phyloP scores from a whole-genome alignment of 73 alveolate species.

The Paraurostyla sp. region DNA sequence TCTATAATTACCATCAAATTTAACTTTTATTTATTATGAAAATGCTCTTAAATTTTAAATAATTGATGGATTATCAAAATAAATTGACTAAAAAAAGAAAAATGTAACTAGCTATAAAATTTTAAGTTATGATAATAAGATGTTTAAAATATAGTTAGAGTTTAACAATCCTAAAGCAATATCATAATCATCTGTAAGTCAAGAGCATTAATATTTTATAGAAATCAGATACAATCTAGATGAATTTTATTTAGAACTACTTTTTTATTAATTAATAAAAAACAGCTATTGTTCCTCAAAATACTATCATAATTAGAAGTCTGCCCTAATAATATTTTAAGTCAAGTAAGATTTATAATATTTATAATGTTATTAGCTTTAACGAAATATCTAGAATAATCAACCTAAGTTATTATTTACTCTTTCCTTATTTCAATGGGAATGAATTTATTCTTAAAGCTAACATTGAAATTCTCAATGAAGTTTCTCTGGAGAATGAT shows the following conservation, averaged over 20 bases:
- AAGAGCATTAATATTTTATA: neutral
- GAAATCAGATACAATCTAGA: neutral
- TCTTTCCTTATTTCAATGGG: neutral
- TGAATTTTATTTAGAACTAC: neutral
- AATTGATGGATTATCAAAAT: neutral
- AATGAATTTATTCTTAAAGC: neutral
- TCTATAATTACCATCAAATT: neutral
- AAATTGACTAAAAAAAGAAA: neutral
- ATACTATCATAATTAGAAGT: neutral
- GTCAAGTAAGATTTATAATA: neutral
- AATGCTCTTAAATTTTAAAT: neutral
- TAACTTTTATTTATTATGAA: neutral
- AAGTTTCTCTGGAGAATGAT: constrained; percentile 37
- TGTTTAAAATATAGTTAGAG: neutral
- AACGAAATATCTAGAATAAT: neutral
- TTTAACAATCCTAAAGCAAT: neutral
- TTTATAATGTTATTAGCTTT: neutral
- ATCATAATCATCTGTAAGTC: neutral
- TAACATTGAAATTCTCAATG: constrained; percentile 20
- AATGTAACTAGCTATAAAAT: neutral
- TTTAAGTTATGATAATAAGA: neutral
- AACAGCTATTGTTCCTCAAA: neutral
- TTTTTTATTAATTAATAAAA: neutral
- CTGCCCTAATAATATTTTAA: neutral
- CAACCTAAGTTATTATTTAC: neutral